Base-by-base conservation (phyloP, 306 rosid species). In the Hippophae gyantsensis region DNA sequence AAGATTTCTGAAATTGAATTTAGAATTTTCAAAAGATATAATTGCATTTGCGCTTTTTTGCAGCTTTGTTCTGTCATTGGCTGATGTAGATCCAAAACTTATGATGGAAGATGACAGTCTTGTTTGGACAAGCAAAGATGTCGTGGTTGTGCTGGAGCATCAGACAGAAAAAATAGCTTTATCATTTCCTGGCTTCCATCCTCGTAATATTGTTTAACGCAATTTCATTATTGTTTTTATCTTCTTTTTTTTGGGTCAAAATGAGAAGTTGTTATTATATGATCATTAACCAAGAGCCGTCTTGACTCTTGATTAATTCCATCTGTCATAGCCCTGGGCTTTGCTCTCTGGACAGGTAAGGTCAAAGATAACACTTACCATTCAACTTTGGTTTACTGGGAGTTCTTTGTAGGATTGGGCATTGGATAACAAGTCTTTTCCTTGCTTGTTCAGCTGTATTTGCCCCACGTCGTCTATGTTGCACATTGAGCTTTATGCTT, bases 101-200 rank as follows among this genome's bases (percentile, higher is more conserved):
- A 79, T 80, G 88, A 88, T 92, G 96, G 99, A 92, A 73, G 95
- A 88, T 49, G 96, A 84, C 67, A 88, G 95, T 78, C 79, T 92
- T 71, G 93, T 88, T 56, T 92, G 95, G 94, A 87, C 96, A 52
- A 84, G 88, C 77, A 92, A 85, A 58, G 95, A 84, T 74, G 99
- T 83, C 40, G 89, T 92, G 48, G 84, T 92, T 74, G 96, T 92
- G 60, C 90, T 92, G 47, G 96, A 92, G 82, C 99, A 92, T 85
- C 95, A 82, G 73, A 88, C 77, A 76, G 82, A 78, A 48, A 80
- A 83, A 67, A 88, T 92, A 67, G 85, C 96, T 79, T 75, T 90
- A 40, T 76, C 47, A 12, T 38, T 62, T 55, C 25, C 59, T 26
- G 26, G 60, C 56, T 23, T 42, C 38, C 8, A 40, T 42, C 56